Evolutionary conservation across 164 flowering plant genomes (phyloP), one percentile per base, ranked within the genome.

Genomic region (Tinospora cordifolia): DNA sequence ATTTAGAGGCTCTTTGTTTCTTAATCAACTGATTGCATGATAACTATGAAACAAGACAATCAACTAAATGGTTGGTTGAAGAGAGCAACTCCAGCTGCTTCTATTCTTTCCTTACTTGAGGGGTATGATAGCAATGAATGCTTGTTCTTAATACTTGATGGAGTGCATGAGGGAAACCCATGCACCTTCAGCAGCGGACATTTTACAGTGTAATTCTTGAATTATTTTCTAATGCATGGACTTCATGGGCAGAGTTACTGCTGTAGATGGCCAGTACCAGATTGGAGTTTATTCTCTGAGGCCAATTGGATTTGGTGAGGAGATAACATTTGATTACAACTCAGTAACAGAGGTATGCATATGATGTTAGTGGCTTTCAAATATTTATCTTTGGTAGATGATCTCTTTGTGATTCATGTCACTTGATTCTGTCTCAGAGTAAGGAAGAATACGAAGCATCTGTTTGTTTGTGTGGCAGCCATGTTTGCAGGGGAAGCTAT

Each of bases 401-500:
- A 54, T 70, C 60, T 47, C 51, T 41, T 51, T 41, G 12, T 67
- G 49, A 65, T 59, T 70, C 8, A 46, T 47, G 15, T 12, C 69
- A 40, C 24, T 66, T 41, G n/a, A 60, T 77, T 63, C 62, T 68
- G 21, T 63, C 73, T 57, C 87, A 95, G 99, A 95, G 99, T 67
- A 95, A 92, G 82, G 99, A 95, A 77, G 99, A 95, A 75, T 90
- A 90, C 68, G 98, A 95, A 81, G 97, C 93, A 60, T 95, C 99
- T 49, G 98, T 95, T 64, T 95, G 99, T 81, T 81, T 95, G 77
- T 95, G 99, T 73, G 99, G 99, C 25, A 92, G 92, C 80, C 98
- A 92, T 78, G 93, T 90, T 72, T 95, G 99, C 77, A 87, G 99
- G 69, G 99, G 99, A 19, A 95, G 99, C 88, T 95, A 90, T 81